These are phyloP conservation scores for Usnea hakonensis DNA, from an alignment of 495 filamentous ascomycete species.

Conservation along the genomic window DNA sequence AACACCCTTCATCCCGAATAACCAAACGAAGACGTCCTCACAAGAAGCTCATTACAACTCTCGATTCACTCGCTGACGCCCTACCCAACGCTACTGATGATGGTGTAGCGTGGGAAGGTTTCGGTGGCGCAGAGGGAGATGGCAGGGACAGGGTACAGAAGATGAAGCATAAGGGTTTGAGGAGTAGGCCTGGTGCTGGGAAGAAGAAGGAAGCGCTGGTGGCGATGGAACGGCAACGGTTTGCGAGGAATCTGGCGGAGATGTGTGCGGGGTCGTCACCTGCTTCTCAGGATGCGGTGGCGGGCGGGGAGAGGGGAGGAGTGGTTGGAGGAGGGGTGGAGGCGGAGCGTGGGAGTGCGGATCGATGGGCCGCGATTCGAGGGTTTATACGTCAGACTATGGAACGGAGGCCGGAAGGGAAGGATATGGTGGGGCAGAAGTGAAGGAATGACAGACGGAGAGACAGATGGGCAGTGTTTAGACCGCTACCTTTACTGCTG, in stretches of 20 bases:
- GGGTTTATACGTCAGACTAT: slow-evolving; percentile 64
- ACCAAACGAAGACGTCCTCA: slow-evolving; percentile 49
- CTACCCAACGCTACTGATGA: slow-evolving; percentile 45
- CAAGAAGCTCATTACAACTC: slow-evolving; percentile 69
- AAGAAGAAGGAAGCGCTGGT: slow-evolving; percentile 77
- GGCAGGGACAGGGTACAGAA: slow-evolving; percentile 32
- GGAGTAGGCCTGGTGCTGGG: slow-evolving; percentile 65
- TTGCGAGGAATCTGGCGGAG: slow-evolving; percentile 67
- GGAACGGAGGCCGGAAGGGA: slow-evolving; percentile 38
- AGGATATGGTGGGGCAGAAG: not conserved
- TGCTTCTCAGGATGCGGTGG: not conserved
- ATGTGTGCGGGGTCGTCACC: slow-evolving; percentile 30
- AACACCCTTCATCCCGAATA: not conserved
- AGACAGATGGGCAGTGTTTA: too few species aligned
- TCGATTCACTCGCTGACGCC: slow-evolving; percentile 70
- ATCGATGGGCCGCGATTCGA: slow-evolving; percentile 58
- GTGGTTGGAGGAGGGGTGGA: not conserved
- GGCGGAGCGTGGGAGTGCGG: not conserved
- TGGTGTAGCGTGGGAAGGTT: slow-evolving; percentile 30
- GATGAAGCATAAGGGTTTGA: slow-evolving; percentile 62
- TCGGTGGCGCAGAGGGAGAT: slow-evolving; percentile 13
- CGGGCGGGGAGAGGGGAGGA: not conserved
- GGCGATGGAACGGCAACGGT: slow-evolving; percentile 69
- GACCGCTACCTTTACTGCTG: too few species aligned
- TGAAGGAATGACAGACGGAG: not conserved